Base-by-base conservation (phyloP, 192 early-diverging fungal genomes). In the Borealophlyctis nickersoniae region DNA sequence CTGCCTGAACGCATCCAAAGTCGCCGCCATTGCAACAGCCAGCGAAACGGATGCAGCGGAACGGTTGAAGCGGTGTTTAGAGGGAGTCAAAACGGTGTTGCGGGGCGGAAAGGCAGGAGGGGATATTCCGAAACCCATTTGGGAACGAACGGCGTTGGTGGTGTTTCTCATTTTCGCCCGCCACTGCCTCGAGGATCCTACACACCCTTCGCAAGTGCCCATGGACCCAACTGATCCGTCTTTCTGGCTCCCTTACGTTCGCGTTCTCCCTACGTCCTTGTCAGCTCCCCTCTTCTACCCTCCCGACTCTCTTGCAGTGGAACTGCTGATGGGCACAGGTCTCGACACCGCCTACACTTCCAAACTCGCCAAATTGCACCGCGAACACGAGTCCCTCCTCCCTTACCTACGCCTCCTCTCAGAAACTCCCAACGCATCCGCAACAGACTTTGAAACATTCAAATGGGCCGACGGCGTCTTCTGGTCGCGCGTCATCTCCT, bases 401-500 rank as follows among this genome's bases (percentile, higher is more conserved):
- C 24, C 48, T 0, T 28, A 33, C 13, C 39, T 63, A 27, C 64
- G 65, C 31, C 50, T 58, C 35, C 23, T 19, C 24, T 27, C 67
- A 27, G 71, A 60, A 23, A 13, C 27, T 33, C 16, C 14, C 3
- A 74, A 75, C 58, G 36, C 60, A 29, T 30, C 33, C 19, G 50
- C 66, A 11, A 34, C 82, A 1, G 56, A 69, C 3, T 65, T 85
- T 64, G 82, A 88, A 13, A 35, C 63, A 5, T 89, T 76, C 67
- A 53, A 72, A 4, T 90, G 86, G 87, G 87, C 85, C 0, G 86
- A 90, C 60, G 81, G 75, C 1, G 72, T 86, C 16, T 88, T 87
- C 56, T 90, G 88, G 88, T 85, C 84, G 0, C 73, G 89, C 26
- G 82, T 88, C 1, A 71, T 90, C 2, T 78, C 77, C 2, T 75